Percentiles rank a stretch among this genome's conserved stretches.
These are phyloP conservation scores for Poa annua DNA, from an alignment of 176 grass and related monocot genomes.

Conservation along the genomic window DNA sequence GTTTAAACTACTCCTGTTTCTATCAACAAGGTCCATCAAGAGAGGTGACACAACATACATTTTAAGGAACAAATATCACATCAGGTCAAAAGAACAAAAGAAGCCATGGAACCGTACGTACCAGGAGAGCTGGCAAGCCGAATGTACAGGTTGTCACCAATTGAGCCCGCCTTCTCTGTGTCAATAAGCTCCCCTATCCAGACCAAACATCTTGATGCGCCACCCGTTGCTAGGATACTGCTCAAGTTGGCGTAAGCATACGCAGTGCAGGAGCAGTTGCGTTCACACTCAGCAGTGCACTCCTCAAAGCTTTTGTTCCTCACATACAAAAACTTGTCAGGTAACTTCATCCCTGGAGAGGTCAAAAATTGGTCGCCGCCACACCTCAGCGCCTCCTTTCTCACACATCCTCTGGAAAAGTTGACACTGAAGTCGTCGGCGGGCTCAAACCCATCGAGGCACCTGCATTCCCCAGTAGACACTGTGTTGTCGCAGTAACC, in stretches of 20 bases:
- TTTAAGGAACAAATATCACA: background rate
- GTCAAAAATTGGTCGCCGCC: background rate
- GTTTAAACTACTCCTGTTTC: background rate
- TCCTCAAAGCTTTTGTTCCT: conserved; percentile 40
- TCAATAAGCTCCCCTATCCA: conserved; percentile 59
- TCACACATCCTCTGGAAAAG: conserved; percentile 43
- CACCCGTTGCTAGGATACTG: background rate
- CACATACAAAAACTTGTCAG: conserved; percentile 29
- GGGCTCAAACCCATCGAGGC: conserved; percentile 43
- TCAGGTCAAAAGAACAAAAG: background rate
- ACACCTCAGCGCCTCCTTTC: conserved; percentile 39
- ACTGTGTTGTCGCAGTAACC: conserved; percentile 45
- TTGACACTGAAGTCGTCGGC: background rate
- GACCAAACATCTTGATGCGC: conserved; percentile 55
- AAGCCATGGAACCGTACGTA: conserved; percentile 7
- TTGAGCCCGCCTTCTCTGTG: background rate
- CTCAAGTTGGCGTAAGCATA: conserved; percentile 42
- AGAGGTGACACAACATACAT: background rate
- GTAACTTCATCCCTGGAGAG: conserved; percentile 45
- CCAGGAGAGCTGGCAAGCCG: conserved; percentile 42
- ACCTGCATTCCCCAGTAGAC: conserved; percentile 11
- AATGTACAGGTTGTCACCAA: conserved; percentile 50
- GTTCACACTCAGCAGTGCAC: conserved; percentile 42
- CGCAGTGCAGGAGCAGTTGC: conserved; percentile 55
- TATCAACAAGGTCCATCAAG: background rate